Evolutionary conservation across 352 stramenopile species (phyloP).

Genomic region (Aphanomyces stellatus): DNA sequence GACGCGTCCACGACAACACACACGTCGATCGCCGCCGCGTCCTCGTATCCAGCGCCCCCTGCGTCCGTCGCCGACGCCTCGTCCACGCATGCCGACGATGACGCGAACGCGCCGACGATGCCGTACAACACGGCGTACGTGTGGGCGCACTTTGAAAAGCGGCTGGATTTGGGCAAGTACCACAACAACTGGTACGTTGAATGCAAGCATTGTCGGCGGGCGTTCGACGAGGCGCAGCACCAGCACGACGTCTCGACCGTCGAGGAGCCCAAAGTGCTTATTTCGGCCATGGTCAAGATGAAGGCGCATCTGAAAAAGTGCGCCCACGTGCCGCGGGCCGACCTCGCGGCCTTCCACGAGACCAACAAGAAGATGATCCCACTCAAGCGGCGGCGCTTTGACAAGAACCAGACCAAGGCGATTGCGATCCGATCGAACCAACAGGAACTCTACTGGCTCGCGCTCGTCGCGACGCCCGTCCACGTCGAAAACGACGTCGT

Average conservation of each 20-base stretch:
- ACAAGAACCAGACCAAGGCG: background rate
- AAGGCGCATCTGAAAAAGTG: slow-evolving; percentile 18
- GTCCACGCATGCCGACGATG: background rate
- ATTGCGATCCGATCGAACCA: slow-evolving; percentile 1
- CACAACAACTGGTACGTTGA: slow-evolving; percentile 21
- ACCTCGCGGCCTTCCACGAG: slow-evolving; percentile 2
- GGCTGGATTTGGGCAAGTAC: slow-evolving; percentile 7
- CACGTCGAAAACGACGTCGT: background rate
- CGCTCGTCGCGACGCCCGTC: background rate
- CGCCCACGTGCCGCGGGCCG: background rate
- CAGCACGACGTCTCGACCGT: background rate
- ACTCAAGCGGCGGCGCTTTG: background rate
- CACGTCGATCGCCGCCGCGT: background rate
- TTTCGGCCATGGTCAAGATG: slow-evolving; percentile 18
- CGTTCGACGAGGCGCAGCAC: slow-evolving; percentile 7
- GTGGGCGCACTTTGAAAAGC: slow-evolving; percentile 15
- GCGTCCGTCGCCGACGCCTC: too few relatives aligned
- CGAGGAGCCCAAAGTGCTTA: slow-evolving; percentile 1
- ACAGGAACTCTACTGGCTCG: slow-evolving; percentile 9
- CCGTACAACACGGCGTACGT: slow-evolving; percentile 11
- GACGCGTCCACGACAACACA: background rate
- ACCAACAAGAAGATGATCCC: background rate
- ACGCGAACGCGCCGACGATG: background rate
- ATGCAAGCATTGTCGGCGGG: slow-evolving; percentile 14
- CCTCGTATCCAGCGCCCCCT: too few relatives aligned